A percentile compares a stretch with the other conserved stretches of the same genome.
These are phyloP conservation scores for Lactarius deliciosus DNA, from an alignment of 768 basidiomycete genomes.

Conservation along the genomic window DNA sequence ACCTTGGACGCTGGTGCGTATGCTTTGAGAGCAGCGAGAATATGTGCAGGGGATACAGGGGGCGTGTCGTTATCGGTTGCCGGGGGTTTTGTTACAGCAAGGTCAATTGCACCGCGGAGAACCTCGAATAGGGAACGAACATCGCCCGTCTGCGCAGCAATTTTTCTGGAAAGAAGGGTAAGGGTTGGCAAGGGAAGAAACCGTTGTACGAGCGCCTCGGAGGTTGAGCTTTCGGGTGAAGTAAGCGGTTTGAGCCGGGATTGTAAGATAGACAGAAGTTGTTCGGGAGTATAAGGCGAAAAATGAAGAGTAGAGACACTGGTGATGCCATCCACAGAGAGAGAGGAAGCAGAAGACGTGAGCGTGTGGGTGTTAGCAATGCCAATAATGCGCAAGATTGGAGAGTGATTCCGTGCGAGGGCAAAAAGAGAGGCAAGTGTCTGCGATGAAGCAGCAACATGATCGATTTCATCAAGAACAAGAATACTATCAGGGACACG, in stretches of 20 bases:
- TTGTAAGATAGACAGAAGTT: slow-evolving; percentile 68
- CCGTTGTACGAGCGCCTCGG: slow-evolving; percentile 39
- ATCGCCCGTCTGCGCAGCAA: slow-evolving; percentile 81
- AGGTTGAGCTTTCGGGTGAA: slow-evolving; percentile 28
- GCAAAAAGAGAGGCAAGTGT: slow-evolving; percentile 64
- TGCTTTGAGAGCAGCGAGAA: slow-evolving; percentile 73
- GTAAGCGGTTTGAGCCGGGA: slow-evolving; percentile 59
- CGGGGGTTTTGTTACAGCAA: slow-evolving; percentile 40
- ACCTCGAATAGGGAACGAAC: slow-evolving; percentile 80
- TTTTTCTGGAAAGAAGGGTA: slow-evolving; percentile 72
- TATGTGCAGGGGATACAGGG: slow-evolving; percentile 60
- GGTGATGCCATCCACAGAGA: slow-evolving; percentile 35
- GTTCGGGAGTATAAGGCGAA: slow-evolving; percentile 69
- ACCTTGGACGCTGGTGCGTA: slow-evolving; percentile 44
- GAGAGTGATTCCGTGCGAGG: slow-evolving; percentile 54
- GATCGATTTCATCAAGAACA: slow-evolving; percentile 85
- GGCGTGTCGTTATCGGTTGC: slow-evolving; percentile 35
- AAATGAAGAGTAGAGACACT: slow-evolving; percentile 71
- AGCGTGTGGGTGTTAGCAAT: slow-evolving; percentile 91
- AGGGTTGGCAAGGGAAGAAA: slow-evolving; percentile 66
- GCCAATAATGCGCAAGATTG: slow-evolving; percentile 67
- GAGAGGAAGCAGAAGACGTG: slow-evolving; percentile 49
- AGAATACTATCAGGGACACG: slow-evolving; percentile 51
- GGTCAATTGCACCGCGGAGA: slow-evolving; percentile 74
- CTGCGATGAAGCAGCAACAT: slow-evolving; percentile 63